phyloP scores from a whole-genome alignment of 1,284 basidiomycete species.

The Trichosporon sp. region DNA sequence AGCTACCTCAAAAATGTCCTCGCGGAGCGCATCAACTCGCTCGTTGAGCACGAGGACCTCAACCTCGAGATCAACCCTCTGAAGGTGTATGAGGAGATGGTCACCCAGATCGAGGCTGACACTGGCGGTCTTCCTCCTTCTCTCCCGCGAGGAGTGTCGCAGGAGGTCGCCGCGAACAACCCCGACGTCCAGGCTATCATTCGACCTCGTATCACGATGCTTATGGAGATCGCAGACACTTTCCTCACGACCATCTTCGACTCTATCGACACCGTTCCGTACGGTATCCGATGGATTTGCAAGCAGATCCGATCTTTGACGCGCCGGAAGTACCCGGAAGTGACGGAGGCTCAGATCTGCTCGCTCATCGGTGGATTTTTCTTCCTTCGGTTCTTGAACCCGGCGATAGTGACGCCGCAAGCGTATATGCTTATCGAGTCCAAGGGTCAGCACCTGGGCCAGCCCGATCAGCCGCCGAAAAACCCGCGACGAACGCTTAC shows the following conservation, averaged over 20 bases:
- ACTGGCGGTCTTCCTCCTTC: constrained; percentile 86
- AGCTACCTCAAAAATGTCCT: constrained; percentile 95
- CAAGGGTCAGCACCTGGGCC: constrained; percentile 11
- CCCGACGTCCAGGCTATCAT: constrained; percentile 96
- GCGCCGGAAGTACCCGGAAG: constrained; percentile 96
- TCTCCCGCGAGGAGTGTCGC: constrained; percentile 85
- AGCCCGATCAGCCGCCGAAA: constrained; percentile 76
- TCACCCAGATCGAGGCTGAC: constrained; percentile 96
- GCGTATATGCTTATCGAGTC: constrained; percentile 99
- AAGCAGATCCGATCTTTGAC: constrained; percentile 97
- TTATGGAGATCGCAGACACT: constrained; percentile 98
- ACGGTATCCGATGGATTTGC: constrained; percentile 99
- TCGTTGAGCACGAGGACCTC: constrained; percentile 97
- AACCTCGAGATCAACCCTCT: constrained; percentile 98
- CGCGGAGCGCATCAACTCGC: constrained; percentile 93
- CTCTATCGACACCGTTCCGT: constrained; percentile 94
- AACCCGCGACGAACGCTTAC: constrained; percentile 94
- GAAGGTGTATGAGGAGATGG: constrained; percentile 99
- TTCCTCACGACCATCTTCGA: constrained; percentile 98
- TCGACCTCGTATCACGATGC: constrained; percentile 90
- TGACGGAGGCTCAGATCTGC: constrained; percentile 95
- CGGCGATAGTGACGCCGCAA: constrained; percentile 98
- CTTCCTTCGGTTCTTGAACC: constrained; percentile 99
- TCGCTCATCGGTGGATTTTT: constrained; percentile 99
- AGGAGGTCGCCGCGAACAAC: constrained; percentile 90